phyloP scores from a whole-genome alignment of 225 moss, liverwort and hornwort species.

The Climacium dendroides region DNA sequence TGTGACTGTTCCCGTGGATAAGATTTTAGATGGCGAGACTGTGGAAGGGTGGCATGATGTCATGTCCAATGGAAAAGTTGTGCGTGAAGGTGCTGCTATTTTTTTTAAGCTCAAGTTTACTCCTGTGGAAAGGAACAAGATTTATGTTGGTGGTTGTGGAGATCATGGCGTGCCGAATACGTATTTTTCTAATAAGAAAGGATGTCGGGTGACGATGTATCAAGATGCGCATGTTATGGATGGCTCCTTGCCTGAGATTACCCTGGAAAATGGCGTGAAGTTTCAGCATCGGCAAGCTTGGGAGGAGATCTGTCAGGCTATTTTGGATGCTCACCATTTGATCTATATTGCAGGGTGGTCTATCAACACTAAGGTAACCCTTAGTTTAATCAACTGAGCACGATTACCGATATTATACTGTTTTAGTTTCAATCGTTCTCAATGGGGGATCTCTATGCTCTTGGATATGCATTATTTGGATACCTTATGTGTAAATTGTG shows the following conservation, averaged over 20 bases:
- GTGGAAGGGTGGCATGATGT: constrained; percentile 77
- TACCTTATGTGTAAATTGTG: background rate
- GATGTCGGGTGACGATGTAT: constrained; percentile 50
- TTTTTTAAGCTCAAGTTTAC: constrained; percentile 36
- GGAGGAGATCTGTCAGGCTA: constrained; percentile 76
- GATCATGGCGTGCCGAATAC: constrained; percentile 58
- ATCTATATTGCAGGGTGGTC: constrained; percentile 94
- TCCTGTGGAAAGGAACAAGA: constrained; percentile 30
- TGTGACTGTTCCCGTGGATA: constrained; percentile 36
- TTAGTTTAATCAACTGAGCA: background rate
- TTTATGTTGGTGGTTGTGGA: constrained; percentile 42
- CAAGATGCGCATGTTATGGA: constrained; percentile 87
- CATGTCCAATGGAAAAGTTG: constrained; percentile 36
- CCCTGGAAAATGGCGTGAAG: constrained; percentile 42
- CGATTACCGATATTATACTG: background rate
- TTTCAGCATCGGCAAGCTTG: constrained; percentile 65
- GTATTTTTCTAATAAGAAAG: constrained; percentile 67
- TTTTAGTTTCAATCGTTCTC: background rate
- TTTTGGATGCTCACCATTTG: constrained; percentile 77
- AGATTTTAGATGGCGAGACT: constrained; percentile 9
- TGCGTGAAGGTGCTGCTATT: constrained; percentile 31
- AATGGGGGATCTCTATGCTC: background rate
- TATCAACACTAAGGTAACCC: constrained; percentile 27
- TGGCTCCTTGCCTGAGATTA: constrained; percentile 47
- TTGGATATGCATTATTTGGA: background rate